Conservation (phyloP, 225 moss, liverwort and hornwort species). For the Ulota crispa region DNA sequence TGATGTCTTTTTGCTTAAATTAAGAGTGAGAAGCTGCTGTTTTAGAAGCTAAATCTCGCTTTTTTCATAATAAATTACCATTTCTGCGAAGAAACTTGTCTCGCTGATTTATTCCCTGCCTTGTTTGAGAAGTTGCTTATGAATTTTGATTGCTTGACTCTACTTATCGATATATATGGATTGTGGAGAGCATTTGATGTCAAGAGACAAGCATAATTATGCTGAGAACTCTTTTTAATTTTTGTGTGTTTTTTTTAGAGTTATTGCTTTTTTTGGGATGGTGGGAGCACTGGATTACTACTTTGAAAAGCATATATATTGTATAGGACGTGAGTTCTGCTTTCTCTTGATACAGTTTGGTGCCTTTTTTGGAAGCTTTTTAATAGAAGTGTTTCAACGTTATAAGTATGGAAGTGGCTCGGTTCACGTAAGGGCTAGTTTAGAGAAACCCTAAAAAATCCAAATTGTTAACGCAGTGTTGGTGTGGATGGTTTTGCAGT, state of each 20-base stretch:
- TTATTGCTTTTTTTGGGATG: not conserved
- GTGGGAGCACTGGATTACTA: too few relatives aligned
- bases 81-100: not conserved
- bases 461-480: slow-evolving; percentile 9
- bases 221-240: not conserved
- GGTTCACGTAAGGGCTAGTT: not conserved
- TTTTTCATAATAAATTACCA: not conserved
- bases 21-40: not conserved
- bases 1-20: not conserved
- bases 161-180: not conserved
- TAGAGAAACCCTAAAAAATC: not conserved
- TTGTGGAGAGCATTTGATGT: not conserved
- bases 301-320: not conserved
- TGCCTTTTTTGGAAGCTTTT: not conserved
- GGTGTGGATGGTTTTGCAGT: slow-evolving; percentile 52
- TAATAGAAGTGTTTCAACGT: not conserved
- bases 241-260: not conserved
- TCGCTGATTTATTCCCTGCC: not conserved
- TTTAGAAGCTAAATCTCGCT: not conserved
- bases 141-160: not conserved
- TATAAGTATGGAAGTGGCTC: not conserved
- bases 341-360: not conserved
- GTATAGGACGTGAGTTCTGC: not conserved
- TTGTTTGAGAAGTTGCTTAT: not conserved
- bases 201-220: not conserved